Evolutionary conservation across 192 early-diverging fungal genomes (phyloP).

Genomic region (Lobosporangium transversale): DNA sequence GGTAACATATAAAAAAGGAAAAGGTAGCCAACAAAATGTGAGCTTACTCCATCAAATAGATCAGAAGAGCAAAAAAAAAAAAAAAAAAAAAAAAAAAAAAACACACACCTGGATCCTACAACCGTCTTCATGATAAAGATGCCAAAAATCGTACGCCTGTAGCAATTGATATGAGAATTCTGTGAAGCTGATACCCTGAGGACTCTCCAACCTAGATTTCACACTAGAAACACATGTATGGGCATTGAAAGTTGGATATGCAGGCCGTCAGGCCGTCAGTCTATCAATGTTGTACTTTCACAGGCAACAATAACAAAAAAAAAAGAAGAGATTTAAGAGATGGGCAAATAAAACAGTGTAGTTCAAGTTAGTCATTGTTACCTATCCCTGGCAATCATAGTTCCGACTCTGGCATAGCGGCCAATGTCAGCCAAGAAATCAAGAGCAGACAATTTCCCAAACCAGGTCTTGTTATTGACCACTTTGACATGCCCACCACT

Average conservation of each 20-base stretch:
- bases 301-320: not conserved
- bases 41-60: not conserved
- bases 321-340: too few relatives aligned
- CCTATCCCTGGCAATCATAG: constrained; percentile 91
- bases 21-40: not conserved
- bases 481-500: constrained; percentile 61
- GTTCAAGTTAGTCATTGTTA: constrained; percentile 8
- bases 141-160: constrained; percentile 94
- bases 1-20: not conserved
- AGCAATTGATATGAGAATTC: constrained; percentile 97
- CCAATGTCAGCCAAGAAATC: constrained; percentile 84
- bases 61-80: not conserved
- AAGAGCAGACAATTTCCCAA: constrained; percentile 72
- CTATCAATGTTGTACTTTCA: not conserved
- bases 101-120: constrained; percentile 73
- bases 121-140: constrained; percentile 72
- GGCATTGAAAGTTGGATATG: too few relatives aligned
- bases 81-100: not conserved
- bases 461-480: constrained; percentile 88
- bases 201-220: constrained; percentile 76
- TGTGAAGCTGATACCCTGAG: constrained; percentile 92
- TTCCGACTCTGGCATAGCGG: constrained; percentile 78
- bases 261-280: too few relatives aligned
- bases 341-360: not conserved
- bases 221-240: constrained; percentile 70